Conservation (phyloP, 1,284 basidiomycete genomes). For the Inonotus obliquus region DNA sequence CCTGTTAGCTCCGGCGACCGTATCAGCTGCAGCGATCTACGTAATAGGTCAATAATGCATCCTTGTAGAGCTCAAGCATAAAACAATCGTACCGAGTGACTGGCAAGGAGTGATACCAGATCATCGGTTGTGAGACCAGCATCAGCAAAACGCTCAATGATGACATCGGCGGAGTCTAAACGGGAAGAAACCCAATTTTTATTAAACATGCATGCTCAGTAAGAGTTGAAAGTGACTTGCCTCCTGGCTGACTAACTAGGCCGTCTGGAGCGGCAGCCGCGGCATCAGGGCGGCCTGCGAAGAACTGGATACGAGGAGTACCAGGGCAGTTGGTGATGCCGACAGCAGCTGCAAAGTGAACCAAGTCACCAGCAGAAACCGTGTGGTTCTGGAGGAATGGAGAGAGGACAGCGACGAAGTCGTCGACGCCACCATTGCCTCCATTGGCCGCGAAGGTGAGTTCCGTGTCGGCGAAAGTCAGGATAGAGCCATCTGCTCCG, state of each 20-base stretch:
- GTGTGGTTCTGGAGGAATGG: slow-evolving; percentile 27
- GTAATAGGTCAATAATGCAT: too few relatives aligned
- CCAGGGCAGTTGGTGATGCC: slow-evolving; percentile 37
- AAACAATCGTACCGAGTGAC: slow-evolving; percentile 27
- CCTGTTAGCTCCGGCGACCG: slow-evolving; percentile 28
- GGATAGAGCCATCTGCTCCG: slow-evolving; percentile 39
- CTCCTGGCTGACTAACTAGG: slow-evolving; percentile 37
- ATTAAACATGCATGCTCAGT: slow-evolving; percentile 11
- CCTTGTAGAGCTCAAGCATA: too few relatives aligned
- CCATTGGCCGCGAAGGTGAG: slow-evolving; percentile 1
- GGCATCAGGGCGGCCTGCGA: slow-evolving; percentile 33
- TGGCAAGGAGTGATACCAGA: slow-evolving; percentile 38
- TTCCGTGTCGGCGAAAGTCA: slow-evolving; percentile 30
- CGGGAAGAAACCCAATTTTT: background rate
- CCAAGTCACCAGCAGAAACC: slow-evolving; percentile 23
- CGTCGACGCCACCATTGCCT: slow-evolving; percentile 36
- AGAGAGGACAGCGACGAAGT: slow-evolving; percentile 31
- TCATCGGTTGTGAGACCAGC: slow-evolving; percentile 36
- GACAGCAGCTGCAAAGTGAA: slow-evolving; percentile 28
- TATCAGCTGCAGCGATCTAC: slow-evolving; percentile 32
- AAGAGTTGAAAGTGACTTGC: slow-evolving; percentile 12
- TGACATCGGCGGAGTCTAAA: slow-evolving; percentile 32
- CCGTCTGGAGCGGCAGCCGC: slow-evolving; percentile 33
- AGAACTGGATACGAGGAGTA: slow-evolving; percentile 35
- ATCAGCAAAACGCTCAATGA: slow-evolving; percentile 37